phyloP scores from a whole-genome alignment of 1,139 yeast genomes.

The Candida buenavistaensis region DNA sequence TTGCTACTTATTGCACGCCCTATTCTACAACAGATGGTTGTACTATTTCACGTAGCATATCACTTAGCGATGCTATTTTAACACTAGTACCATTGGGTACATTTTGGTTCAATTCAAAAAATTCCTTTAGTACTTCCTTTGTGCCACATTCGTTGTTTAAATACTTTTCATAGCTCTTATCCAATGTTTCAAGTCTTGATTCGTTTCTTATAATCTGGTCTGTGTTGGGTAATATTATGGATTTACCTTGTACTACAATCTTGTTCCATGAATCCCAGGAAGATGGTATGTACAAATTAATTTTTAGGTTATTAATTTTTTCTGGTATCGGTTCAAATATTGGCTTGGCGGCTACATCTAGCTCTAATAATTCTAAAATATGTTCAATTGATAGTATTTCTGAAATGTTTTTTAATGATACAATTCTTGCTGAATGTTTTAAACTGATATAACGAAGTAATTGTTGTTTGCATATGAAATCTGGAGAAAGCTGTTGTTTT shows the following conservation, averaged over 20 bases:
- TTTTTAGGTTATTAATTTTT: slow-evolving; percentile 1
- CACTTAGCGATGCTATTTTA: slow-evolving; percentile 2
- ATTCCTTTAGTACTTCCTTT: slow-evolving; percentile 2
- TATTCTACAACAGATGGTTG: slow-evolving; percentile 11
- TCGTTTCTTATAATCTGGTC: slow-evolving; percentile 19
- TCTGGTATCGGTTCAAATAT: slow-evolving; percentile 9
- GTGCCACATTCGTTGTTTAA: slow-evolving; percentile 1
- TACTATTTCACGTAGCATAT: slow-evolving; percentile 9
- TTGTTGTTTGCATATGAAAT: slow-evolving; percentile 46
- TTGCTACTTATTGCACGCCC: no score
- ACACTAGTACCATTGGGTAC: not conserved
- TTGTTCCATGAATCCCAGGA: slow-evolving; percentile 55
- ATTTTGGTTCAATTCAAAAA: not conserved
- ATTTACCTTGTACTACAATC: slow-evolving; percentile 44
- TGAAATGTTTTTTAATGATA: slow-evolving; percentile 6
- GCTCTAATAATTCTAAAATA: slow-evolving; percentile 5
- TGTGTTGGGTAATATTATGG: slow-evolving; percentile 19
- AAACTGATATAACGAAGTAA: slow-evolving; percentile 49
- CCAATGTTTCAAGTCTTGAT: slow-evolving; percentile 7
- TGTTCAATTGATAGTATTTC: slow-evolving; percentile 11
- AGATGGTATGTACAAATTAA: slow-evolving; percentile 42
- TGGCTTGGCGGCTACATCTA: slow-evolving; percentile 8
- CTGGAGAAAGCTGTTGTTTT: slow-evolving; percentile 21
- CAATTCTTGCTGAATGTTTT: slow-evolving; percentile 30
- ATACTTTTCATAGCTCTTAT: slow-evolving; percentile 10